Base-by-base conservation (phyloP, 495 filamentous ascomycete genomes). In the Trichocladium antarcticum region DNA sequence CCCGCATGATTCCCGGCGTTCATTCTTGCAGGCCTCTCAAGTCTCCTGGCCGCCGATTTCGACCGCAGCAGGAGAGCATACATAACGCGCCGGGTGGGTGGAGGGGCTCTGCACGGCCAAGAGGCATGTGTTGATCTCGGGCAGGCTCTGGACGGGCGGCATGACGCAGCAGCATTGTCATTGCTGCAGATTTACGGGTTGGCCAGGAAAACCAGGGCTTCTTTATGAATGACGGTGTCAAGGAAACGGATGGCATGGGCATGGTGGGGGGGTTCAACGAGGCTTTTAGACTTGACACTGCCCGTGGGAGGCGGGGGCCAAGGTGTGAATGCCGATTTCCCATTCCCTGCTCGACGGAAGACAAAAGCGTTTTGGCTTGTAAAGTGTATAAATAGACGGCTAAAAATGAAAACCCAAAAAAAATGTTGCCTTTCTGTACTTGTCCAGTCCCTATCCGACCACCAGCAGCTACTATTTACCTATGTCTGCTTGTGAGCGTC, bases 341-440 rank as follows among this genome's bases (percentile, higher is more conserved):
- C 36, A 17, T 11, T n/a, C 37, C 20, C 39, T 37, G 49, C 36
- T 53, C 22, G 45, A 21, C 16, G 51, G 47, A 63, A 60, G 54
- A 60, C 27, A 62, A 65, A 65, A 60, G 53, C 39, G 50, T 44
- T 46, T 37, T 48, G 44, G 28, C 16, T 50, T 49, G 47, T 43
- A 56, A 45, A 50, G 31, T 59, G 56, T 61, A 59, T 48, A 52
- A 57, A 59, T 59, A 59, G 58, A 53, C 36, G 45, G 32, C 28
- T 38, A 40, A 44, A 44, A 45, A 37, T 5, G 39, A 57, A 50
- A 50, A 49, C n/a, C n/a, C n/a, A 58, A 41, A 49, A 55, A 58
- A 58, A 47, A 16, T 42, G 35, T 42, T 47, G 21, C 22, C 42
- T 45, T 49, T 50, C 10, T 29, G 21, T 37, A 51, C 41, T 16